Evolutionary conservation across 108 stramenopile species (phyloP).

Genomic region (Nitzschia sp.): DNA sequence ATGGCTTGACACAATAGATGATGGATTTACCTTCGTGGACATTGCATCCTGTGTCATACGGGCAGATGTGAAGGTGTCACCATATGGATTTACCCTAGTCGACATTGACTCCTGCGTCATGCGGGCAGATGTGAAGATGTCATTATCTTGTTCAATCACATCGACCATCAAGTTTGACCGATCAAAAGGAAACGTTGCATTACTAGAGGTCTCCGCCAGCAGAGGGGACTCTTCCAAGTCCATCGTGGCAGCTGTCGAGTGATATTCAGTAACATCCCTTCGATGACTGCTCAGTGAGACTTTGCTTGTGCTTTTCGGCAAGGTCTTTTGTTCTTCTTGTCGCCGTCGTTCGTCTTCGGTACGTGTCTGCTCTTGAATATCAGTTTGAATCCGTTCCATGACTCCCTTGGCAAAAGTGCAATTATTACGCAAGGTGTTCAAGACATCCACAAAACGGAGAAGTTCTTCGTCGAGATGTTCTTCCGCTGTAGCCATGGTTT

Average conservation of each 20-base stretch:
- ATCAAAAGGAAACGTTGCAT: too few species aligned
- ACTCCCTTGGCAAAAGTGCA: conserved; percentile 10
- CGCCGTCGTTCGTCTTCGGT: not conserved
- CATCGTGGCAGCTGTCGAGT: not conserved
- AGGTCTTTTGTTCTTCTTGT: not conserved
- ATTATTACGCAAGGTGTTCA: not conserved
- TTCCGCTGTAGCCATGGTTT: not conserved
- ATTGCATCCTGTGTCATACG: not conserved
- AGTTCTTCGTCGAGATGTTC: not conserved
- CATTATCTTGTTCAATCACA: not conserved
- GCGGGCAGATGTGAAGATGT: not conserved
- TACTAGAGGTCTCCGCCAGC: not conserved
- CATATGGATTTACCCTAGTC: not conserved
- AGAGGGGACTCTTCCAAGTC: not conserved
- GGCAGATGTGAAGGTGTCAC: not conserved
- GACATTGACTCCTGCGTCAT: not conserved
- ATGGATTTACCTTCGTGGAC: not conserved
- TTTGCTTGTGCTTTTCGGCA: not conserved
- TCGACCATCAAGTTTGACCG: too few species aligned
- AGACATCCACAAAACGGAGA: not conserved
- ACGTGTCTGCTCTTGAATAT: not conserved
- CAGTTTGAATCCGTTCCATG: conserved; percentile 13
- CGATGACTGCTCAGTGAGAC: not conserved
- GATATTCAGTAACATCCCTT: not conserved
- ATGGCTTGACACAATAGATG: not conserved